Conservation (phyloP, 257 asterid genomes). For the Paulownia fortunei region DNA sequence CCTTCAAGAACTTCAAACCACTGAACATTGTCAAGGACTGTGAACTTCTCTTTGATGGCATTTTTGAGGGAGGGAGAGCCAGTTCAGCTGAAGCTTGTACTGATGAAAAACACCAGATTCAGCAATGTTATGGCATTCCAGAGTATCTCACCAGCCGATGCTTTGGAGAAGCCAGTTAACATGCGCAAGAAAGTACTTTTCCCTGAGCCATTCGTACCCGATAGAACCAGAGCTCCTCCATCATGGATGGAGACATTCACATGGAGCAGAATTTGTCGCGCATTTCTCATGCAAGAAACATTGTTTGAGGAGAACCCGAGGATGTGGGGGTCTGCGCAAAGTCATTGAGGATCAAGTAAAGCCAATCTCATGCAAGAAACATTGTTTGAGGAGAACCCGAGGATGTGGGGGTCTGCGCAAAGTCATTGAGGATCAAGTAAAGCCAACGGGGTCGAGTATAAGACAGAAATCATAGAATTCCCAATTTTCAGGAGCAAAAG, state of each 20-base stretch:
- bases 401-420: slow-evolving; percentile 63
- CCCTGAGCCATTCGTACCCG: slow-evolving; percentile 81
- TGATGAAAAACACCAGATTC: slow-evolving; percentile 71
- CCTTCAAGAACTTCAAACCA: slow-evolving; percentile 92
- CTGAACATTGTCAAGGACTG: slow-evolving; percentile 78
- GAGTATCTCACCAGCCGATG: slow-evolving; percentile 81
- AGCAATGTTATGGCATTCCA: slow-evolving; percentile 77
- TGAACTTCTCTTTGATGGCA: slow-evolving; percentile 64
- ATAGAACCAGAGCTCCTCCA: slow-evolving; percentile 65
- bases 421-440: slow-evolving; percentile 41
- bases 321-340: slow-evolving; percentile 58
- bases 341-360: slow-evolving; percentile 41
- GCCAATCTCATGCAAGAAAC: slow-evolving; percentile 70
- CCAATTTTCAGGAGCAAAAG: neutral
- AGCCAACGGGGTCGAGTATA: neutral
- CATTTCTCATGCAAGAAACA: slow-evolving; percentile 83
- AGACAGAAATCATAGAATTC: neutral
- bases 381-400: slow-evolving; percentile 64
- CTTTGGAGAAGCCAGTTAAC: slow-evolving; percentile 75
- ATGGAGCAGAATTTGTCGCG: slow-evolving; percentile 75
- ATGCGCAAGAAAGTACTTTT: slow-evolving; percentile 74
- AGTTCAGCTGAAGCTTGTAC: slow-evolving; percentile 77
- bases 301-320: slow-evolving; percentile 70
- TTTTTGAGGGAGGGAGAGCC: slow-evolving; percentile 79
- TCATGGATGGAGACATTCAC: slow-evolving; percentile 69